Evolutionary conservation across 192 early-diverging fungal genomes (phyloP).

Genomic region (Coemansia sp.): DNA sequence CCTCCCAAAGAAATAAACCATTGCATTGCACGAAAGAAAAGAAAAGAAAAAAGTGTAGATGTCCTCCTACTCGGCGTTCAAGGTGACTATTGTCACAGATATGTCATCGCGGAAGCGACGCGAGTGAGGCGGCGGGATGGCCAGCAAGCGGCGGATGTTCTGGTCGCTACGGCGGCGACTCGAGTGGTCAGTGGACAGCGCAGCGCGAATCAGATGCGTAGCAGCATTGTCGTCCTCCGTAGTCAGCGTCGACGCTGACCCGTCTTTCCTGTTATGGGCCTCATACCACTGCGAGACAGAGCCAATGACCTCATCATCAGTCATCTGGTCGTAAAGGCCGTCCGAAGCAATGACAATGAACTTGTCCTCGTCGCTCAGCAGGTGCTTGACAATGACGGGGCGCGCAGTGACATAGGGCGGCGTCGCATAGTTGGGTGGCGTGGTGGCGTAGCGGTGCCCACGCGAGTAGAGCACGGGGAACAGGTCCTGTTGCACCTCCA

Average conservation of each 20-base stretch:
- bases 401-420: constrained; percentile 71
- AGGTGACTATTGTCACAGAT: constrained; percentile 63
- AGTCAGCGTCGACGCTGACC: constrained; percentile 4
- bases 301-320: constrained; percentile 54
- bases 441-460: constrained; percentile 14
- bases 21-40: neutral
- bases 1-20: neutral
- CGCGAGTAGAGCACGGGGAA: constrained; percentile 7
- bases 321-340: constrained; percentile 72
- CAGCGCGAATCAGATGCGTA: constrained; percentile 70
- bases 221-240: constrained; percentile 61
- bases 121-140: constrained; percentile 62
- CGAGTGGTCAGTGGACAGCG: constrained; percentile 50
- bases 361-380: constrained; percentile 55
- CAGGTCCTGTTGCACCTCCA: constrained; percentile 44
- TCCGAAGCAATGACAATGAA: constrained; percentile 76
- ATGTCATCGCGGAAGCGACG: constrained; percentile 82
- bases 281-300: constrained; percentile 29
- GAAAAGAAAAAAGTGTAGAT: neutral
- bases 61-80: constrained; percentile 20
- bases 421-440: constrained; percentile 50
- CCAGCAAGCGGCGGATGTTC: constrained; percentile 60
- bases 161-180: constrained; percentile 63
- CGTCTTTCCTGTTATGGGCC: neutral
- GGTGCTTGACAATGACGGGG: constrained; percentile 60